Percentiles rank a stretch among this genome's conserved stretches.
Evolutionary conservation across 371 early-diverging fungal species (phyloP).

Genomic region (Entomophthora muscae): DNA sequence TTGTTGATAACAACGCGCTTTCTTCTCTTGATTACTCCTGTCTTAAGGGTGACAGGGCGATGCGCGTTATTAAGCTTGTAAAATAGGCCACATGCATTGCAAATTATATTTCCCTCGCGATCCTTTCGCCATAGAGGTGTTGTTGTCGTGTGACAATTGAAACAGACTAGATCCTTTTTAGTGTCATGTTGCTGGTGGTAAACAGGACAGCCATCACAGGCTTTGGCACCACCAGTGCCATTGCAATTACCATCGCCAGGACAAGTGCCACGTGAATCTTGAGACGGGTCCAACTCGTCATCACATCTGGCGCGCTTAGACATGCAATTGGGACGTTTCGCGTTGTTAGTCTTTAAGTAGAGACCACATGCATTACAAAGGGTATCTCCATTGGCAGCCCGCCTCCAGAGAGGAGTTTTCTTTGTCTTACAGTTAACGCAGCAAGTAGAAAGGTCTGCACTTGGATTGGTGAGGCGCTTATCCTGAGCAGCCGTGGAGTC

Average conservation of each 20-base stretch:
- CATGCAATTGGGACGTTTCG: slow-evolving; percentile 6
- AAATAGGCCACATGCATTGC: slow-evolving; percentile 80
- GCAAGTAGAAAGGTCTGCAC: slow-evolving; percentile 15
- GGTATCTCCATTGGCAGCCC: slow-evolving; percentile 39
- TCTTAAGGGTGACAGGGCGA: slow-evolving; percentile 61
- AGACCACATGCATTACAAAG: slow-evolving; percentile 92
- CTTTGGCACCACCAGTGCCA: slow-evolving; percentile 48
- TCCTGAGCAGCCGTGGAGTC: too few relatives aligned
- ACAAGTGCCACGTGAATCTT: slow-evolving; percentile 29
- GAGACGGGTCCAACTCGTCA: slow-evolving; percentile 9
- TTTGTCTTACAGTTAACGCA: slow-evolving; percentile 76
- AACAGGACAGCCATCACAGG: slow-evolving; percentile 62
- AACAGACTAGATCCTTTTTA: slow-evolving; percentile 38
- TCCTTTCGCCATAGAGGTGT: slow-evolving; percentile 86
- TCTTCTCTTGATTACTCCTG: slow-evolving; percentile 63
- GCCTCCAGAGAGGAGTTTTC: slow-evolving; percentile 88
- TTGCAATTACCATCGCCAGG: slow-evolving; percentile 65
- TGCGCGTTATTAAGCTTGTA: slow-evolving; percentile 59
- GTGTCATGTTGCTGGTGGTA: slow-evolving; percentile 42
- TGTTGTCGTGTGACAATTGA: slow-evolving; percentile 59
- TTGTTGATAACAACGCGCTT: slow-evolving; percentile 33
- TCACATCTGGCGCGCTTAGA: slow-evolving; percentile 8
- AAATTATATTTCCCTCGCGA: slow-evolving; percentile 51
- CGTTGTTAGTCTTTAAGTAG: slow-evolving; percentile 7
- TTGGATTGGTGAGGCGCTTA: too few relatives aligned